Evolutionary conservation across 495 filamentous ascomycete species (phyloP).

Genomic region (Trichocladium antarcticum): DNA sequence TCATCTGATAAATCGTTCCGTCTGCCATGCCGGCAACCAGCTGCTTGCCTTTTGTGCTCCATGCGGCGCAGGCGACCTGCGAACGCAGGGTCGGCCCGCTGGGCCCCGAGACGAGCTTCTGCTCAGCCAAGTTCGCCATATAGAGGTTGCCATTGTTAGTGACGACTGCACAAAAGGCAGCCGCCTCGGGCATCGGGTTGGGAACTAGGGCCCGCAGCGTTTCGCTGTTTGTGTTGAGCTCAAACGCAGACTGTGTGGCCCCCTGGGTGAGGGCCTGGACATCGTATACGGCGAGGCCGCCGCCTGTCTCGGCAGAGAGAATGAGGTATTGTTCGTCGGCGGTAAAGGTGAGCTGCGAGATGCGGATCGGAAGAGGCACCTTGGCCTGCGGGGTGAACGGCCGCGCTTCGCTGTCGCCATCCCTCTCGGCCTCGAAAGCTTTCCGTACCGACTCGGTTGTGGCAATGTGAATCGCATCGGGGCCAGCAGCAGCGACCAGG

Average conservation of each 20-base stretch:
- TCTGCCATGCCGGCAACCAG: conserved; percentile 78
- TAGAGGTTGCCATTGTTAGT: conserved; percentile 69
- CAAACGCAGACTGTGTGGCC: conserved; percentile 52
- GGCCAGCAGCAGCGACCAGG: conserved; percentile 76
- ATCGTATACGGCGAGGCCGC: conserved; percentile 75
- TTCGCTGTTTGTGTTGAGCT: conserved; percentile 64
- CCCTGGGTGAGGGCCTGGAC: conserved; percentile 53
- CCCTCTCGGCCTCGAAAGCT: conserved; percentile 51
- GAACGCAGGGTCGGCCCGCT: conserved; percentile 57
- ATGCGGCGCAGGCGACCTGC: conserved; percentile 74
- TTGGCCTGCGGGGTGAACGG: conserved; percentile 63
- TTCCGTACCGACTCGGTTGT: conserved; percentile 67
- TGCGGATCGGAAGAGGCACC: conserved; percentile 57
- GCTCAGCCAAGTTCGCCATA: conserved; percentile 67
- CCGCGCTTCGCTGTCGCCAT: conserved; percentile 52
- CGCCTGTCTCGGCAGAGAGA: conserved; percentile 68
- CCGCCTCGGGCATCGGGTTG: conserved; percentile 60
- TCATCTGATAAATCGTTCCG: conserved; percentile 74
- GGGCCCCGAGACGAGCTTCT: conserved; percentile 44
- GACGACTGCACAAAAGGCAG: conserved; percentile 62
- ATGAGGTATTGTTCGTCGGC: conserved; percentile 74
- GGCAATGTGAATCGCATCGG: conserved; percentile 64
- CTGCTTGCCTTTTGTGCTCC: conserved; percentile 90
- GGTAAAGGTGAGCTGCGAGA: conserved; percentile 85
- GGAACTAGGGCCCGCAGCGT: conserved; percentile 64